Conservation (phyloP, 139 green algal genomes). For the Mesotaenium endlicherianum region DNA sequence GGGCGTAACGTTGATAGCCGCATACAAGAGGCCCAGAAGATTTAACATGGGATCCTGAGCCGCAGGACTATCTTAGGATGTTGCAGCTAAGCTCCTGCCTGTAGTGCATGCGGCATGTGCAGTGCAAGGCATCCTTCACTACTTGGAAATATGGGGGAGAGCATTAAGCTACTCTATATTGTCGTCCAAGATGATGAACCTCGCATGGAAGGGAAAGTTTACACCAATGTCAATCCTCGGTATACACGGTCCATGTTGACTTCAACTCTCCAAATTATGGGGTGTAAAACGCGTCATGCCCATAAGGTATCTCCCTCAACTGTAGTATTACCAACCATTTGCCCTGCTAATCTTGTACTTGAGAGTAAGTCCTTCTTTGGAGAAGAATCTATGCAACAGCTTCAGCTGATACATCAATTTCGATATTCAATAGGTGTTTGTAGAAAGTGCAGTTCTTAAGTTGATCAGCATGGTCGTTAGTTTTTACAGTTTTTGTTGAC, state of each 20-base stretch:
- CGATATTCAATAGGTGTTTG: not conserved
- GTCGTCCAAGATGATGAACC: not conserved
- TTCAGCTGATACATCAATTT: not conserved
- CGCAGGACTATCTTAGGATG: too few species aligned
- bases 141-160: too few species aligned
- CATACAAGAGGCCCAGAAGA: too few species aligned
- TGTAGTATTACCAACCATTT: not conserved
- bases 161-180: too few species aligned
- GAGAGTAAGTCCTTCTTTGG: not conserved
- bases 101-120: too few species aligned
- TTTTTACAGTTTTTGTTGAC: not conserved
- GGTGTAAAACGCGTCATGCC: conserved; percentile 73
- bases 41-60: too few species aligned
- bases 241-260: conserved; percentile 73
- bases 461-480: too few species aligned
- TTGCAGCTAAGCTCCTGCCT: too few species aligned
- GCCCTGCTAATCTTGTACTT: not conserved
- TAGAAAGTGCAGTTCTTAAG: too few species aligned
- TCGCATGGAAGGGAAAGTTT: not conserved
- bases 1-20: too few species aligned
- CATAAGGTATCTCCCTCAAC: conserved; percentile 58
- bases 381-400: not conserved
- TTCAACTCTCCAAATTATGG: conserved; percentile 70
- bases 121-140: too few species aligned
- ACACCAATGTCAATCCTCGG: not conserved